Base-by-base conservation (phyloP, 2,329 filamentous ascomycete species). In the Calonectria multiphialidica region DNA sequence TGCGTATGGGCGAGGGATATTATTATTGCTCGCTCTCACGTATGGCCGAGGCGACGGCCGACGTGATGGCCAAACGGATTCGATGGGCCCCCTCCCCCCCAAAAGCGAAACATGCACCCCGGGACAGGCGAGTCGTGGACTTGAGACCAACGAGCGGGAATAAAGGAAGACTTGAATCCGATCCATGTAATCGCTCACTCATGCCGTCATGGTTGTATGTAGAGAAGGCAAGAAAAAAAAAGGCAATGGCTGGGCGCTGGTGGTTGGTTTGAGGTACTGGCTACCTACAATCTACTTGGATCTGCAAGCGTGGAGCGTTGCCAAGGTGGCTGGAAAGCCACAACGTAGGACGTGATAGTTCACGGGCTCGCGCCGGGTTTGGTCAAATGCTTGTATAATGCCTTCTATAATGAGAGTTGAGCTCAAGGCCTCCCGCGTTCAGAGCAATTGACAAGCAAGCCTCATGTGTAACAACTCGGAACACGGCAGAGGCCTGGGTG, bases 401-500 rank as follows among this genome's bases (percentile, higher is more conserved):
- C 30, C 21, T 37, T 50, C 21, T 28, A 59, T 40, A 61, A 28
- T 28, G 37, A 49, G 23, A 13, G 28, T 33, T 50, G 42, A 35
- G 16, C n/a, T 65, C 65, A 28, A 28, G 23, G 33, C 40, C 37
- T 45, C 49, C 53, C 40, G 66, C 62, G 53, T 45, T 44, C 18
- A 23, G 25, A 35, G 42, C 61, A 68, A 68, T 45, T 47, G 64
- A 71, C 50, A 30, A 25, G 40, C 13, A 57, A 66, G 49, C 35
- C 50, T 59, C 69, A 66, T 50, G 62, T 42, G 64, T 37, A 72
- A 74, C 44, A 71, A 68, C 75, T 80, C 78, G 78, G 78, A 79
- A 80, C 78, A 79, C 78, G 78, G 78, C 78, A 79, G 75, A 76
- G 69, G 70, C 59, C 71, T 70, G 70, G 73, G 75, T 77, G 74